Evolutionary conservation across 2,329 filamentous ascomycete genomes (phyloP).

Genomic region (Tolypocladium ovalisporum): DNA sequence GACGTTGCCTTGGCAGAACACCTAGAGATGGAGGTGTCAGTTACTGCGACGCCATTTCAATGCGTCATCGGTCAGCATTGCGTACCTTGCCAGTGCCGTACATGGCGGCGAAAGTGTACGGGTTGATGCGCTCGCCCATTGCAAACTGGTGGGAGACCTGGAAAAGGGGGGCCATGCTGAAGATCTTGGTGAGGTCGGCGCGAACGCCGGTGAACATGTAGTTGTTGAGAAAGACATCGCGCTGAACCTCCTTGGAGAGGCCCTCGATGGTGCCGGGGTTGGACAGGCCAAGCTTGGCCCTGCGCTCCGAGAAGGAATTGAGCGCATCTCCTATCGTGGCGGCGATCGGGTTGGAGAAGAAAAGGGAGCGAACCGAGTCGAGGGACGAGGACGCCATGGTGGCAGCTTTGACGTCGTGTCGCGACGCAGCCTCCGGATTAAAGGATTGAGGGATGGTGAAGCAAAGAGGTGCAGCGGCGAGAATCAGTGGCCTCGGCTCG

Average conservation of each 20-base stretch:
- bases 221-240: constrained; percentile 93
- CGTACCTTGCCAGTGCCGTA: constrained; percentile 84
- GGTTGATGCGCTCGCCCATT: constrained; percentile 85
- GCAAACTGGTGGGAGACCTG: constrained; percentile 96
- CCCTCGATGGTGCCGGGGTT: constrained; percentile 91
- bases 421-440: constrained; percentile 12
- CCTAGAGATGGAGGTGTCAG: constrained; percentile 34
- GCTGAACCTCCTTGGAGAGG: constrained; percentile 83
- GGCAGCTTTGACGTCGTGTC: constrained; percentile 12
- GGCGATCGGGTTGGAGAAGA: constrained; percentile 65
- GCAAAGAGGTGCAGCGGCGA: not conserved
- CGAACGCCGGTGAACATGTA: constrained; percentile 94
- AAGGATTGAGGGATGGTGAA: not conserved
- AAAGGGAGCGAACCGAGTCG: constrained; percentile 47
- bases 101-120: constrained; percentile 89
- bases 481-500: not conserved
- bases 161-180: constrained; percentile 88
- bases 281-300: constrained; percentile 75
- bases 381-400: constrained; percentile 40
- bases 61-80: not conserved
- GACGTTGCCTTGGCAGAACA: constrained; percentile 91
- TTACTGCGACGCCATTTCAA: not conserved
- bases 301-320: constrained; percentile 70
- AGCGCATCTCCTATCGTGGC: constrained; percentile 65
- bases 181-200: constrained; percentile 92